Conservation (phyloP, 495 filamentous ascomycete genomes). For the Penicillium daleae region DNA sequence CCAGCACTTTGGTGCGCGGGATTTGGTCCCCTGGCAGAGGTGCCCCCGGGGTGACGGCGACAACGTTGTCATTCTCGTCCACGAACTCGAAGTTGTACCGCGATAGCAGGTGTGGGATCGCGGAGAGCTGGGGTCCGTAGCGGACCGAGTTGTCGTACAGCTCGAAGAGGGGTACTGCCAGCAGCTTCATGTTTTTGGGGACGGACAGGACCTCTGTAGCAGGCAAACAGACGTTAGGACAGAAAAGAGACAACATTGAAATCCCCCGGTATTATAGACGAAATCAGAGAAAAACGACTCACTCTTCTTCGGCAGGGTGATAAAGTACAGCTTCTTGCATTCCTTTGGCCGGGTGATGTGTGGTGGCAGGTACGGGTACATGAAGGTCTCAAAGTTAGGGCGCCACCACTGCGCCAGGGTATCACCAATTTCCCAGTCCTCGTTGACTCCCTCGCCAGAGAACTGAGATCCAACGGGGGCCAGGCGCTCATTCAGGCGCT, state of each 20-base stretch:
- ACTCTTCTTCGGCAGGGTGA: slow-evolving; percentile 91
- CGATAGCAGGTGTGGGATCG: slow-evolving; percentile 91
- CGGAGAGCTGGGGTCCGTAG: slow-evolving; percentile 94
- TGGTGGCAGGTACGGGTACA: slow-evolving; percentile 96
- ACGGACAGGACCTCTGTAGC: slow-evolving; percentile 87
- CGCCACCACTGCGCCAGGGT: slow-evolving; percentile 98
- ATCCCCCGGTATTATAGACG: neutral
- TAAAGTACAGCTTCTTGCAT: slow-evolving; percentile 98
- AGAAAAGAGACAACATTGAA: neutral
- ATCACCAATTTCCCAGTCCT: slow-evolving; percentile 92
- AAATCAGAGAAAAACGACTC: slow-evolving; percentile 35
- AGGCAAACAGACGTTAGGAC: slow-evolving; percentile 19
- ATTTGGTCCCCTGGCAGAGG: slow-evolving; percentile 48
- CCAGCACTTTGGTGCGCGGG: slow-evolving; percentile 72
- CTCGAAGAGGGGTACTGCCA: slow-evolving; percentile 95
- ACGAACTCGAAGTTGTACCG: slow-evolving; percentile 98
- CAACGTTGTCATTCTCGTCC: slow-evolving; percentile 89
- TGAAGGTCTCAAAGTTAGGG: slow-evolving; percentile 98
- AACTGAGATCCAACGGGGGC: slow-evolving; percentile 88
- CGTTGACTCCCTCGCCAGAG: slow-evolving; percentile 81
- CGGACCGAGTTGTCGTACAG: slow-evolving; percentile 95
- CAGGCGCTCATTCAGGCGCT: slow-evolving; percentile 85
- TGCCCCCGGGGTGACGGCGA: slow-evolving; percentile 79
- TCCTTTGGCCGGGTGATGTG: slow-evolving; percentile 97
- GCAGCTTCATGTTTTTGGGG: slow-evolving; percentile 99